These are phyloP conservation scores for Clavispora santaluciae DNA, from an alignment of 805 yeast species.

Conservation along the genomic window DNA sequence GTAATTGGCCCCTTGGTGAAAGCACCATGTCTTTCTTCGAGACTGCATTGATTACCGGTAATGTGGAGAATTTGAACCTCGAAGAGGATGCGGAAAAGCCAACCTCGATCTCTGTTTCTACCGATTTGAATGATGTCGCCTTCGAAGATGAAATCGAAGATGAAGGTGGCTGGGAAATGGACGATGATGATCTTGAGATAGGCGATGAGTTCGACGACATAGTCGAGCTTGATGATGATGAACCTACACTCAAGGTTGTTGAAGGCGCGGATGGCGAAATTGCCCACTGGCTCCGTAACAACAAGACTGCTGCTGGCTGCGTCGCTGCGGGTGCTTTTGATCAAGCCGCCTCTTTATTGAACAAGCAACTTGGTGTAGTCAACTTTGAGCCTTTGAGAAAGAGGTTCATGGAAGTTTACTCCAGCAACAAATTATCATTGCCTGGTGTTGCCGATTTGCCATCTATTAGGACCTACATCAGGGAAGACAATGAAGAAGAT, in stretches of 20 bases:
- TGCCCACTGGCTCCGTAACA: conserved; percentile 80
- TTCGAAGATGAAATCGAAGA: conserved; percentile 44
- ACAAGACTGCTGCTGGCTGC: conserved; percentile 85
- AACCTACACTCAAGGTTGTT: conserved; percentile 4
- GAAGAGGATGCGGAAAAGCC: conserved; percentile 27
- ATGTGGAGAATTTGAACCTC: conserved; percentile 58
- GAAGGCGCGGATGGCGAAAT: conserved; percentile 51
- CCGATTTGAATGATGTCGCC: conserved; percentile 12
- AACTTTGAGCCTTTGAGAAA: conserved; percentile 83
- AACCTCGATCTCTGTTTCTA: neutral
- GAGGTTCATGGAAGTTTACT: conserved; percentile 80
- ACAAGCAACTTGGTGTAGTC: conserved; percentile 82
- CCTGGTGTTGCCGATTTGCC: conserved; percentile 73
- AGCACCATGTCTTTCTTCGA: conserved; percentile 78
- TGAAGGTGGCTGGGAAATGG: conserved; percentile 77
- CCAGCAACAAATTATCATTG: conserved; percentile 69
- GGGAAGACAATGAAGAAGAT: conserved; percentile 59
- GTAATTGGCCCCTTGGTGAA: conserved; percentile 80
- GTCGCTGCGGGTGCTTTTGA: conserved; percentile 97
- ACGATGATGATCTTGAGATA: conserved; percentile 73
- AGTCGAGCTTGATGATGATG: conserved; percentile 14
- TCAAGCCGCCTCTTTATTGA: conserved; percentile 87
- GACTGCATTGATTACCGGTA: conserved; percentile 68
- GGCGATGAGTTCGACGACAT: conserved; percentile 37
- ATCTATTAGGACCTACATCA: conserved; percentile 61